Conservation (phyloP, 495 filamentous ascomycete species). For the Chaetomium tenue region DNA sequence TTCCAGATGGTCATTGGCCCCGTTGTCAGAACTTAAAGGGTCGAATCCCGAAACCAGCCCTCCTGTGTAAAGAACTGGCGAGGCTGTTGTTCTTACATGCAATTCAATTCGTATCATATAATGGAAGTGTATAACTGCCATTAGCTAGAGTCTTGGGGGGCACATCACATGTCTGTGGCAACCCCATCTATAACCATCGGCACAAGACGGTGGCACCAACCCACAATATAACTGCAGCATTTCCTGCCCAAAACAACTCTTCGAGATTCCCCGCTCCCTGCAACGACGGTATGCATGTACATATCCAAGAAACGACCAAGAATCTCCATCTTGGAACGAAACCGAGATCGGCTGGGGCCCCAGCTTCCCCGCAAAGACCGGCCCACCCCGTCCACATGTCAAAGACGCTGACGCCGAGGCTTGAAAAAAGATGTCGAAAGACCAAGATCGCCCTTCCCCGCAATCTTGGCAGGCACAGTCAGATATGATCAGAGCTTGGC, state of each 20-base stretch:
- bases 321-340: background rate
- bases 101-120: too few relatives aligned
- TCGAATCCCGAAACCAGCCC: background rate
- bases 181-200: background rate
- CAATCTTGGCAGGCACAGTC: slow-evolving; percentile 8
- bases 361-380: background rate
- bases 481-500: slow-evolving; percentile 48
- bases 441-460: slow-evolving; percentile 2
- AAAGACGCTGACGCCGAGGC: background rate
- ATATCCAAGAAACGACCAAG: background rate
- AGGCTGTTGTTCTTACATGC: background rate
- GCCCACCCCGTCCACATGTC: slow-evolving; percentile 1
- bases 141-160: background rate
- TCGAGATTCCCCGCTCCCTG: background rate
- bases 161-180: background rate
- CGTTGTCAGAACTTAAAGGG: background rate
- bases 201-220: background rate
- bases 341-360: background rate
- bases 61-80: background rate
- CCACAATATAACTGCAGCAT: background rate
- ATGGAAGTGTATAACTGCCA: background rate
- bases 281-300: background rate
- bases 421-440: background rate
- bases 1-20: background rate
- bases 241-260: background rate